Base-by-base conservation (phyloP, 202 grass and related monocot species). In the Zoysia matrella region DNA sequence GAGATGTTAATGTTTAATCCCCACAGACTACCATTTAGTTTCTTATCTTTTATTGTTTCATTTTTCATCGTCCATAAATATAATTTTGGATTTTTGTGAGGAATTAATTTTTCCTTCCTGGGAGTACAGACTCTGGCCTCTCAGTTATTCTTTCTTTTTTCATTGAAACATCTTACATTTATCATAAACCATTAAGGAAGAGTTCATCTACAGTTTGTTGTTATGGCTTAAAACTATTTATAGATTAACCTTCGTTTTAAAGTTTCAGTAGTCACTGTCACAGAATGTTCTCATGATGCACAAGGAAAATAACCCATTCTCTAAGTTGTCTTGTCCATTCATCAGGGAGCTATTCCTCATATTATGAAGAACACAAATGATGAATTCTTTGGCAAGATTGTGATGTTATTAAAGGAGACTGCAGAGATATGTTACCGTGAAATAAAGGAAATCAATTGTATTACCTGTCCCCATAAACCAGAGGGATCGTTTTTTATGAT, bases 401-500 rank as follows among this genome's bases (percentile, higher is more conserved):
- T 81, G 15, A 48, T 5, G 11, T 14, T 90, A 4, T 30, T 90
- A 52, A 84, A 74, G 75, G 80, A 87, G 63, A 76, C 75, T 41
- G 56, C 85, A 69, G 89, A 91, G n/a, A 84, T 87, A 72, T 91
- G 84, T 43, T 82, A 78, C 18, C 11, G 52, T 48, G 69, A 80
- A 82, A 67, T 84, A 42, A 81, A 81, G 2, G 81, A 91, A 44
- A 84, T 84, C 22, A 80, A 68, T 4, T 84, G 84, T 39, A 87
- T 91, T 51, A 81, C 67, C 18, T 87, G 80, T 57, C 89, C 85
- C 2, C 30, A 60, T 46, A 91, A 74, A 52, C 81, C 81, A 51
- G 89, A 84, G 42, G 85, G 85, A 1, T 84, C 89, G n/a, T 78
- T 91, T 74, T 85, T 87, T 65, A 8, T 91, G 65, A 87, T 87